Evolutionary conservation across 805 yeast species (phyloP).

Genomic region (Saccharomycopsis guyanensis): DNA sequence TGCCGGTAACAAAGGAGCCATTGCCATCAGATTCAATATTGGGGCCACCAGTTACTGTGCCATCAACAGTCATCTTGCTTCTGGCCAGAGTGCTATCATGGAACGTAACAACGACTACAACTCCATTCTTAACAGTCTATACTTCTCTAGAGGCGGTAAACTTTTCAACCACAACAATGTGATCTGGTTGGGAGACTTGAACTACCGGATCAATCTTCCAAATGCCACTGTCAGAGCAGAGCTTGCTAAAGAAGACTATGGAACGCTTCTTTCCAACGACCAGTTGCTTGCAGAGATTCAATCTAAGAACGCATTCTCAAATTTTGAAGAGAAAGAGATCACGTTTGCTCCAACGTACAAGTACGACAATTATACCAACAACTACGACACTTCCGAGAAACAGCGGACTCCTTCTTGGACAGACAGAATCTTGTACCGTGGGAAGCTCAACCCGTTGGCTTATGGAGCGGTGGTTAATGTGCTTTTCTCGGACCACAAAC

Average conservation of each 20-base stretch:
- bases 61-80: constrained; percentile 88
- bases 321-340: constrained; percentile 69
- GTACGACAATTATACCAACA: constrained; percentile 74
- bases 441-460: constrained; percentile 36
- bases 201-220: constrained; percentile 48
- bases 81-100: constrained; percentile 73
- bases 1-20: constrained; percentile 95
- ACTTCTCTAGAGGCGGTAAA: constrained; percentile 64
- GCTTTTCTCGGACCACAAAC: constrained; percentile 80
- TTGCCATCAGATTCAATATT: constrained; percentile 80
- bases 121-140: constrained; percentile 65
- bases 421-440: constrained; percentile 70
- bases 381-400: constrained; percentile 85
- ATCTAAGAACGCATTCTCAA: constrained; percentile 62
- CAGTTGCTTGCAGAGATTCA: constrained; percentile 74
- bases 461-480: constrained; percentile 60
- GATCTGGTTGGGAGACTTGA: constrained; percentile 93
- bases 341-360: constrained; percentile 87
- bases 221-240: constrained; percentile 67
- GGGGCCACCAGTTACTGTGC: constrained; percentile 77
- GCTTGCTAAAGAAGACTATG: constrained; percentile 37
- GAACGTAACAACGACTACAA: constrained; percentile 85
- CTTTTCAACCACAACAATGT: constrained; percentile 79
- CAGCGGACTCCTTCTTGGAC: constrained; percentile 96
- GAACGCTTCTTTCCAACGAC: constrained; percentile 56